Conservation (phyloP, 306 rosid species). For the Quercus agrifolia region DNA sequence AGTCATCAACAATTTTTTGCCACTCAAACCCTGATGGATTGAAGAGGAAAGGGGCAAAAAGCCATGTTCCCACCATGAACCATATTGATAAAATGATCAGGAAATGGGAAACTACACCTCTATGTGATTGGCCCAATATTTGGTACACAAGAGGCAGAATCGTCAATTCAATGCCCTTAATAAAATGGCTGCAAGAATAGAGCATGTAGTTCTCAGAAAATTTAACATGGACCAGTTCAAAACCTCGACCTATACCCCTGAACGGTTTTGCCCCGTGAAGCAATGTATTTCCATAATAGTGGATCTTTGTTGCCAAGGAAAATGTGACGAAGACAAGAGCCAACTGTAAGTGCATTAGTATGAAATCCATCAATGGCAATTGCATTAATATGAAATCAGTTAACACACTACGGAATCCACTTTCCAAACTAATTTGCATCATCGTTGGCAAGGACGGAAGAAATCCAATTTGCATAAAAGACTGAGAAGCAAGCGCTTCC, state of each 20-base stretch:
- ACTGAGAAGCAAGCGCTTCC: conserved; percentile 94
- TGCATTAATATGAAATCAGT: conserved; percentile 95
- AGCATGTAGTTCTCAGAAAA: conserved; percentile 96
- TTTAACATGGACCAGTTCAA: conserved; percentile 86
- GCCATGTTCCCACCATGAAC: conserved; percentile 99
- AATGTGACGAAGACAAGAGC: conserved; percentile 96
- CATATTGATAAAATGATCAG: conserved; percentile 84
- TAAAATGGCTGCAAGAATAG: conserved; percentile 95
- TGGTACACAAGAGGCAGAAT: conserved; percentile 79
- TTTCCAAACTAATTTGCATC: conserved; percentile 95
- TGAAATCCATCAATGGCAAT: conserved; percentile 1
- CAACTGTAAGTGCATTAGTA: conserved; percentile 32
- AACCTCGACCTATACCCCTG: conserved; percentile 88
- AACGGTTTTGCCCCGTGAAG: conserved; percentile 90
- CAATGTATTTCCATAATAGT: conserved; percentile 89
- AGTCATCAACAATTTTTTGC: conserved; percentile 97
- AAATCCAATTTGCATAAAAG: conserved; percentile 93
- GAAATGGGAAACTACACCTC: conserved; percentile 73
- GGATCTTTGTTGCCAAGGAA: conserved; percentile 92
- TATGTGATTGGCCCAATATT: conserved; percentile 69
- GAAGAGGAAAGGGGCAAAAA: conserved; percentile 95
- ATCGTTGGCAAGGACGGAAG: conserved; percentile 94
- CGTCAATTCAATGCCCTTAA: conserved; percentile 94
- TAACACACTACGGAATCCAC: conserved; percentile 89
- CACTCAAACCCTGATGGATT: conserved; percentile 98